Conservation (phyloP, 2,329 filamentous ascomycete species). For the Fonsecaea nubica region DNA sequence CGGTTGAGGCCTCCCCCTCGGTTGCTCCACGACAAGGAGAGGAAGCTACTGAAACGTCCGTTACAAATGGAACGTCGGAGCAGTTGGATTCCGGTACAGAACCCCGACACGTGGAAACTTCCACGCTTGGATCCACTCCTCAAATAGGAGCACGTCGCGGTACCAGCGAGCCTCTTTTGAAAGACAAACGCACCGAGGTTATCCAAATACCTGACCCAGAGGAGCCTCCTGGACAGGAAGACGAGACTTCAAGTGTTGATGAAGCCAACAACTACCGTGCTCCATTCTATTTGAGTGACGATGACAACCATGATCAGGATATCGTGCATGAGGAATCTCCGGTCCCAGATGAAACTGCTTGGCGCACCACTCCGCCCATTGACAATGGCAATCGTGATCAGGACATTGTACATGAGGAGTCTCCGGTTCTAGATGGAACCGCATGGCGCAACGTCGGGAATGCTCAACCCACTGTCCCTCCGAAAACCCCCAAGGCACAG, state of each 20-base stretch:
- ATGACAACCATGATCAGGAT: background rate
- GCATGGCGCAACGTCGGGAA: background rate
- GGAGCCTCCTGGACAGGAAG: background rate
- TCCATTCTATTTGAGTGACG: background rate
- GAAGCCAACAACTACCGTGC: background rate
- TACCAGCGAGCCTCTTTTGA: background rate
- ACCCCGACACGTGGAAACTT: background rate
- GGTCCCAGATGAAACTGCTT: background rate
- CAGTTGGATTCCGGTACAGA: background rate
- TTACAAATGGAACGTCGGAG: background rate
- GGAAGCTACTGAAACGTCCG: background rate
- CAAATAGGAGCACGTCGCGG: background rate
- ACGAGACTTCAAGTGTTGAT: background rate
- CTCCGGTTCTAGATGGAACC: background rate
- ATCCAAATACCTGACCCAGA: background rate
- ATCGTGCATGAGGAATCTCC: background rate
- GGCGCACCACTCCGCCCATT: too few species aligned
- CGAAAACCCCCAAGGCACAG: background rate
- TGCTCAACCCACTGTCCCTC: background rate
- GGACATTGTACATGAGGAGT: slow-evolving; percentile 15
- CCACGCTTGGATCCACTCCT: background rate
- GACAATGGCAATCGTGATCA: background rate
- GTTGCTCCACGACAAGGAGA: background rate
- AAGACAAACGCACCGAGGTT: background rate
- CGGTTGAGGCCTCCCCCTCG: background rate